phyloP scores from a whole-genome alignment of 2,329 filamentous ascomycete genomes.

The Sarocladiaceae sp. region DNA sequence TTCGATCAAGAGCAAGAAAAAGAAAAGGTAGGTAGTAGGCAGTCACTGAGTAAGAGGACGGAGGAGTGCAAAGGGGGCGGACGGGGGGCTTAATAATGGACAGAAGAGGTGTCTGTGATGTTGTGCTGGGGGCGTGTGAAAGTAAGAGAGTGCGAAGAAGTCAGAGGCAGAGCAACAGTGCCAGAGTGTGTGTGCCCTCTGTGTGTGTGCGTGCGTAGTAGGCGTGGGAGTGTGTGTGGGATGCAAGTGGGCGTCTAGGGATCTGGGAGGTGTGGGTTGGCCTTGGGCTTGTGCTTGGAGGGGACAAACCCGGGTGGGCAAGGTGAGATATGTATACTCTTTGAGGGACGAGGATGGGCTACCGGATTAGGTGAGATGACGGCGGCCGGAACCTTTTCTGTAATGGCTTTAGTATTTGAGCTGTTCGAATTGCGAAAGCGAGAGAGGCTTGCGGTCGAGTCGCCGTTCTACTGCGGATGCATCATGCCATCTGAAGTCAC shows the following conservation, averaged over 20 bases:
- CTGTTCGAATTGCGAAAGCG: too few relatives aligned
- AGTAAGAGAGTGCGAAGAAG: too few relatives aligned
- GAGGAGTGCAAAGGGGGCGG: conserved; percentile 5
- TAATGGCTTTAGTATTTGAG: too few relatives aligned
- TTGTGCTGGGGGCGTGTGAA: conserved; percentile 1
- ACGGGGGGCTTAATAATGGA: conserved; percentile 23
- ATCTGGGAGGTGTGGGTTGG: too few relatives aligned
- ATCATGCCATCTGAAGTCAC: too few relatives aligned
- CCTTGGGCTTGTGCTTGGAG: neutral
- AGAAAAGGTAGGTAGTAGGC: neutral
- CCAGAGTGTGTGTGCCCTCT: neutral
- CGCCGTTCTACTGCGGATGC: too few relatives aligned
- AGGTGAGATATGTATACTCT: conserved; percentile 7
- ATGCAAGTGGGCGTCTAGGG: neutral
- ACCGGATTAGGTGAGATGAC: conserved; percentile 9
- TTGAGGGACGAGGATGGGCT: neutral
- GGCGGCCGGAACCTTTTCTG: conserved; percentile 1
- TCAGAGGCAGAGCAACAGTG: too few relatives aligned
- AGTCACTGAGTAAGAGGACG: conserved; percentile 2
- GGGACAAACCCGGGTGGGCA: neutral
- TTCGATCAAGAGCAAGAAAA: neutral
- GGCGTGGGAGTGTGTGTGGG: neutral
- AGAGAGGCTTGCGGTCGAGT: too few relatives aligned
- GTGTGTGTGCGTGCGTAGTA: neutral
- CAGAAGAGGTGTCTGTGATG: neutral